phyloP scores from a whole-genome alignment of 148 eudicot genomes.

The Rhododendron simsii region DNA sequence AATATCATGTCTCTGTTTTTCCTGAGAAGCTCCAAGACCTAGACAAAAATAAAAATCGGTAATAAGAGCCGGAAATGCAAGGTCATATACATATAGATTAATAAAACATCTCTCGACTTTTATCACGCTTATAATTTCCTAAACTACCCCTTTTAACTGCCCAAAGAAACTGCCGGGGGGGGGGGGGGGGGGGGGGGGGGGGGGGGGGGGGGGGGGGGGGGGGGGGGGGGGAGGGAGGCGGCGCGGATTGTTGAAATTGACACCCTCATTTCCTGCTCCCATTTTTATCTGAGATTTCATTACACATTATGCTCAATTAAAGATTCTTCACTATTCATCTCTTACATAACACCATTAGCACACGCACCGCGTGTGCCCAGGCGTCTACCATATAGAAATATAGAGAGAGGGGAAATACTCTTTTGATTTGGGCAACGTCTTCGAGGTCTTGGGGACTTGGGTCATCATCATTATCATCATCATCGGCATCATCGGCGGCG shows the following conservation, averaged over 20 bases:
- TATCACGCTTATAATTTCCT: not conserved
- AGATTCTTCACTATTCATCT: not conserved
- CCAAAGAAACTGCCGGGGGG: not conserved
- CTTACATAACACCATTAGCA: not conserved
- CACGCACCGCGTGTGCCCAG: not conserved
- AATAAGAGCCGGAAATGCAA: not conserved
- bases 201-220: too few species aligned
- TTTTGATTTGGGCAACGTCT: constrained; percentile 54
- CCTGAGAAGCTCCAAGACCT: constrained; percentile 90
- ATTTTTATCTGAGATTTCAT: not conserved
- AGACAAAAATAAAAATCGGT: constrained; percentile 1
- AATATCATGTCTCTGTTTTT: constrained; percentile 88
- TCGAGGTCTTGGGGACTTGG: constrained; percentile 70
- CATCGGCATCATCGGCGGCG: constrained; percentile 13
- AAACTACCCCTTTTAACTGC: not conserved
- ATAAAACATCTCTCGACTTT: not conserved
- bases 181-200: too few species aligned
- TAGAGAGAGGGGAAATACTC: constrained; percentile 28
- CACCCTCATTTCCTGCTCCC: not conserved
- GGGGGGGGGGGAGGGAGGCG: too few species aligned
- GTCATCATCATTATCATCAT: constrained; percentile 16
- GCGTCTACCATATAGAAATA: too few species aligned
- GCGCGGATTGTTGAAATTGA: not conserved
- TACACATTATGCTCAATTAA: not conserved
- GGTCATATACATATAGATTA: not conserved